A percentile compares a stretch with the other conserved stretches of the same genome.
These are phyloP conservation scores for Daldinia childiae DNA, from an alignment of 495 filamentous ascomycete genomes.

Conservation along the genomic window DNA sequence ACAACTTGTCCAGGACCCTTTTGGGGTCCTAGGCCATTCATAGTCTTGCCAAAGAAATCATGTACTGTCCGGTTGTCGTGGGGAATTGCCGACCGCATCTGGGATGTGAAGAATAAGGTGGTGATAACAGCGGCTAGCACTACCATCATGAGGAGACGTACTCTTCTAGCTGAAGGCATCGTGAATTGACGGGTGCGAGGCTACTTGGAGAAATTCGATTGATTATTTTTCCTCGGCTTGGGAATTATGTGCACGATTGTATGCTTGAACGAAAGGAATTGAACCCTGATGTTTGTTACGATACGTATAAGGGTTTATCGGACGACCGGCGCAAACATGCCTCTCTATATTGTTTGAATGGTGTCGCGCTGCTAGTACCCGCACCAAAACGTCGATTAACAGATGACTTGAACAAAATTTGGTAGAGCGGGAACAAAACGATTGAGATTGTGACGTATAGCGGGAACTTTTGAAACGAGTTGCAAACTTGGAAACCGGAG, in stretches of 20 bases:
- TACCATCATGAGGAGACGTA: conserved; percentile 67
- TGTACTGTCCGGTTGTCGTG: conserved; percentile 51
- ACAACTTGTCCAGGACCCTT: conserved; percentile 48
- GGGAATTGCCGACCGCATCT: conserved; percentile 48
- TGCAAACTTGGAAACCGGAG: conserved; percentile 9
- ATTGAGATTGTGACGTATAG: conserved; percentile 11
- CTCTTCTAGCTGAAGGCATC: conserved; percentile 78
- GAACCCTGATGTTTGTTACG: background rate
- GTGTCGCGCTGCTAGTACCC: background rate
- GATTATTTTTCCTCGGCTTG: background rate
- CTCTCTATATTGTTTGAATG: conserved; percentile 22
- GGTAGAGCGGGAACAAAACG: background rate
- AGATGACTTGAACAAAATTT: background rate
- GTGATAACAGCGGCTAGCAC: conserved; percentile 66
- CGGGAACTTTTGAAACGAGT: conserved; percentile 21
- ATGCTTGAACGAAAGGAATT: background rate
- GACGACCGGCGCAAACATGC: conserved; percentile 35
- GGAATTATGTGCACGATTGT: conserved; percentile 20
- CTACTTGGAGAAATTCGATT: conserved; percentile 2
- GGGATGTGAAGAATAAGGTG: conserved; percentile 69
- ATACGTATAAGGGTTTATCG: conserved; percentile 27
- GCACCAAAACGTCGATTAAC: conserved; percentile 7
- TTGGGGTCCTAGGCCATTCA: conserved; percentile 55
- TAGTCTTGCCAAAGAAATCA: conserved; percentile 67
- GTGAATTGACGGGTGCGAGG: conserved; percentile 32